A percentile compares a stretch with the other conserved stretches of the same genome.
These are phyloP conservation scores for Suillus bovinus DNA, from an alignment of 768 basidiomycete species.

Conservation along the genomic window DNA sequence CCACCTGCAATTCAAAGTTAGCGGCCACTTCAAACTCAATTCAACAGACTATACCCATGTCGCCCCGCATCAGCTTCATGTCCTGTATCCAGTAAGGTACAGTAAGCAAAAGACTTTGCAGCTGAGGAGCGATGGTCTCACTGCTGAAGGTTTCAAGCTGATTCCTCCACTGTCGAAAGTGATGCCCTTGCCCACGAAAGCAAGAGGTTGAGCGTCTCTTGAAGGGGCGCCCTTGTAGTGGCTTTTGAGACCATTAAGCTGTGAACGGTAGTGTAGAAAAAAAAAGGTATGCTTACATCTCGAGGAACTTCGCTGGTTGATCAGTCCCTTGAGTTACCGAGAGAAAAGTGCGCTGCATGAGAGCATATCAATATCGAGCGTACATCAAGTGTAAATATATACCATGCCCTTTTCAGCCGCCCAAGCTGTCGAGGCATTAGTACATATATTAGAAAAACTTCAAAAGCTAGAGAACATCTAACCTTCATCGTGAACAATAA, in stretches of 20 bases:
- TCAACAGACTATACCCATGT: constrained; percentile 64
- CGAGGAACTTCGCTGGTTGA: constrained; percentile 85
- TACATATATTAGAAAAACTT: neutral
- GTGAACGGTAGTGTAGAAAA: neutral
- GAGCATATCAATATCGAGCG: neutral
- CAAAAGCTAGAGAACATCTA: constrained; percentile 11
- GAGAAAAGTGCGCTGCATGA: constrained; percentile 70
- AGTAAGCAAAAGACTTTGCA: neutral
- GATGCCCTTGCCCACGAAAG: constrained; percentile 85
- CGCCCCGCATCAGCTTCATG: constrained; percentile 85
- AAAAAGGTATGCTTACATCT: constrained; percentile 53
- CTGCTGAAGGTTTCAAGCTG: constrained; percentile 75
- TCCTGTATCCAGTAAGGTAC: constrained; percentile 38
- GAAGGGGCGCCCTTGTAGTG: constrained; percentile 78
- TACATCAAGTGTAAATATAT: neutral
- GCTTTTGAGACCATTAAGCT: constrained; percentile 35
- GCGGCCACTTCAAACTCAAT: neutral
- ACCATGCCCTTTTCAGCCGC: constrained; percentile 85
- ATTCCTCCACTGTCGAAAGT: constrained; percentile 91
- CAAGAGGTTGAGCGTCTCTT: constrained; percentile 59
- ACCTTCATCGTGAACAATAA: constrained; percentile 34
- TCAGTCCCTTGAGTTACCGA: constrained; percentile 34
- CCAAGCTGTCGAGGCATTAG: constrained; percentile 54
- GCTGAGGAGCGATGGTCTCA: constrained; percentile 32
- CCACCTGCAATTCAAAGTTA: constrained; percentile 47